phyloP scores from a whole-genome alignment of 768 basidiomycete genomes.

The Neoboletus magnificus region DNA sequence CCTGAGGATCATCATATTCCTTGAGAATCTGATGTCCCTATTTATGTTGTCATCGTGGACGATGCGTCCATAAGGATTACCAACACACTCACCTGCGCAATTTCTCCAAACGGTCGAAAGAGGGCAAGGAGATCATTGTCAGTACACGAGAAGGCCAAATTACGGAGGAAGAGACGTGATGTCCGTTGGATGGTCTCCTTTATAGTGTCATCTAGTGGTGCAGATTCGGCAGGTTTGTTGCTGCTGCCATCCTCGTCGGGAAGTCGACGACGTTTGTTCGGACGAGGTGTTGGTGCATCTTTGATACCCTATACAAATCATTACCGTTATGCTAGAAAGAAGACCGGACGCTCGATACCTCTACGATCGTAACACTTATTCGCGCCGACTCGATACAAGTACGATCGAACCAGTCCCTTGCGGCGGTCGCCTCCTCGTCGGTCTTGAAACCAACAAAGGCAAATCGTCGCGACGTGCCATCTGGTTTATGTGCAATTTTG shows the following conservation, averaged over 20 bases:
- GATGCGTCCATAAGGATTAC: neutral
- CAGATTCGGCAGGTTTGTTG: constrained; percentile 5
- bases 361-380: constrained; percentile 71
- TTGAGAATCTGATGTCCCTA: constrained; percentile 50
- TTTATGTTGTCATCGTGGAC: constrained; percentile 38
- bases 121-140: constrained; percentile 62
- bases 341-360: constrained; percentile 43
- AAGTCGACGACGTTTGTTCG: constrained; percentile 65
- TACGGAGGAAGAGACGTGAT: constrained; percentile 86
- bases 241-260: constrained; percentile 47
- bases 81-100: constrained; percentile 64
- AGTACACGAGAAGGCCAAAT: constrained; percentile 84
- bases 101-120: constrained; percentile 65
- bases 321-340: constrained; percentile 2
- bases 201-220: constrained; percentile 30
- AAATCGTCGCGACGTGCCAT: constrained; percentile 82
- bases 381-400: constrained; percentile 80
- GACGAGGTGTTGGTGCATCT: constrained; percentile 63
- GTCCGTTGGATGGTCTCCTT: constrained; percentile 64
- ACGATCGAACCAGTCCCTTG: constrained; percentile 79
- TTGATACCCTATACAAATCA: constrained; percentile 52
- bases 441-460: constrained; percentile 92
- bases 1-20: constrained; percentile 31
- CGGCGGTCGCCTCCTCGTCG: constrained; percentile 66
- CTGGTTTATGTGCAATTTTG: constrained; percentile 70